Conservation (phyloP, 352 stramenopile species). For the Aphanomyces invadans region DNA sequence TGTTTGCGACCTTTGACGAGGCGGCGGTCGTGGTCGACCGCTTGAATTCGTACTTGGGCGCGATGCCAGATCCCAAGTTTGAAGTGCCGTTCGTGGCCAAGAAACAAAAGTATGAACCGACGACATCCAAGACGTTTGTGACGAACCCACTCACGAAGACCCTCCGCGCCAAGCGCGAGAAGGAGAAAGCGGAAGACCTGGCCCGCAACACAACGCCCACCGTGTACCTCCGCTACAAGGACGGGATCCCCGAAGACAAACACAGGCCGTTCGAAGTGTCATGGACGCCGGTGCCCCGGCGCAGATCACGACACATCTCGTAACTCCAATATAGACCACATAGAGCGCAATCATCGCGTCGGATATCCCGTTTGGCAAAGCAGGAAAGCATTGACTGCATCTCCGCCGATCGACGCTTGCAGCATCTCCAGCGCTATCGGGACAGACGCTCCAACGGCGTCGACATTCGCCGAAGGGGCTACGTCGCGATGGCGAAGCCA, state of each 20-base stretch:
- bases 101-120: background rate
- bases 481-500: no score
- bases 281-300: slow-evolving; percentile 13
- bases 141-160: slow-evolving; percentile 6
- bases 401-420: no score
- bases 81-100: background rate
- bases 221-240: slow-evolving; percentile 10
- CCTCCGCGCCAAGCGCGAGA: background rate
- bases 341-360: background rate
- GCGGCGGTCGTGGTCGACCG: slow-evolving; percentile 63
- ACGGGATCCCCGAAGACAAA: background rate
- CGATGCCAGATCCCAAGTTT: slow-evolving; percentile 14
- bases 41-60: slow-evolving; percentile 27
- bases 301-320: background rate
- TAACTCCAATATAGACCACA: background rate
- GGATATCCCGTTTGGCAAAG: no score
- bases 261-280: slow-evolving; percentile 21
- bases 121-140: background rate
- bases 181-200: slow-evolving; percentile 15
- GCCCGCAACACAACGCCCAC: background rate
- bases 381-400: no score
- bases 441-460: no score
- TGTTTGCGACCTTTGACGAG: slow-evolving; percentile 60
- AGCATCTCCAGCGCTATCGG: no score
- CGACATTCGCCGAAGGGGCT: no score